Evolutionary conservation across 495 filamentous ascomycete genomes (phyloP).

Genomic region (Penicillium manginii): DNA sequence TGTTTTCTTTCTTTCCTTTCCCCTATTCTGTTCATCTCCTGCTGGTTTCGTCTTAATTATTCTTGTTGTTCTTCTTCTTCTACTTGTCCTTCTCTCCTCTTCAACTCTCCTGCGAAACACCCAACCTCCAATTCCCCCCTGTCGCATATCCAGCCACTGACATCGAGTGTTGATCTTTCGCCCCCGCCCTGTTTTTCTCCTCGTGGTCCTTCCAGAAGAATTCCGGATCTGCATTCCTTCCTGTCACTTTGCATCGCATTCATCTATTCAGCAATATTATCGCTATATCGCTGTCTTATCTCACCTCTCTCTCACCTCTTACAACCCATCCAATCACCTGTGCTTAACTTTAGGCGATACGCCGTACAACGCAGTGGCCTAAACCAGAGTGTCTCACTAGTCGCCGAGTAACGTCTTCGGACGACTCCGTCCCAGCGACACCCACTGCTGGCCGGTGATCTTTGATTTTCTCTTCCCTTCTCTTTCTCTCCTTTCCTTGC

Average conservation of each 20-base stretch:
- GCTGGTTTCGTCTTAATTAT: not conserved
- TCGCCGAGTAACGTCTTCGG: constrained; percentile 33
- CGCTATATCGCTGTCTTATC: too few relatives aligned
- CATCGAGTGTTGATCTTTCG: constrained; percentile 17
- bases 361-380: constrained; percentile 26
- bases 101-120: not conserved
- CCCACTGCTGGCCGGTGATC: constrained; percentile 37
- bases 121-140: constrained; percentile 2
- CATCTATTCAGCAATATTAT: not conserved
- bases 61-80: constrained; percentile 3
- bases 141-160: constrained; percentile 9
- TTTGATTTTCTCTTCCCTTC: not conserved
- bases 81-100: not conserved
- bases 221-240: constrained; percentile 20
- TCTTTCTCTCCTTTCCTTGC: not conserved
- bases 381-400: constrained; percentile 30
- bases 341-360: constrained; percentile 2
- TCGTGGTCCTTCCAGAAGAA: constrained; percentile 26
- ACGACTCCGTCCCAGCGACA: constrained; percentile 27
- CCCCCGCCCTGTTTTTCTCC: constrained; percentile 18
- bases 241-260: not conserved
- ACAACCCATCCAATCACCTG: not conserved
- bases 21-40: constrained; percentile 1
- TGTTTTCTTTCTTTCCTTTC: constrained; percentile 25
- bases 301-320: not conserved